phyloP scores from a whole-genome alignment of 2,329 filamentous ascomycete species.

The Sporothrix sp. region DNA sequence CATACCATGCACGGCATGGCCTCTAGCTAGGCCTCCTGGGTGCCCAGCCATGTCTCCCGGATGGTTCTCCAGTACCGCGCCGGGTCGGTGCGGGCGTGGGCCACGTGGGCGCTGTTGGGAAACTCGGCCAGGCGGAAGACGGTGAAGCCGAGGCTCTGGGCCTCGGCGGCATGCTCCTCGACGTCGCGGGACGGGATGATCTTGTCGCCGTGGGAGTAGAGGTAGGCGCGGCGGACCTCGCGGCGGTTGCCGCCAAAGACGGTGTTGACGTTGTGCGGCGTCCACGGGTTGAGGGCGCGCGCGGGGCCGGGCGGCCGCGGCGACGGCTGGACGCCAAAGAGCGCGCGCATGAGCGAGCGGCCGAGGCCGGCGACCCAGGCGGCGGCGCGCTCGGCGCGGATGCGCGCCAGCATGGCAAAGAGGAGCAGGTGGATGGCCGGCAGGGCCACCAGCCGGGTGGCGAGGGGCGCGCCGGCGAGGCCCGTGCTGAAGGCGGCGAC shows the following conservation, averaged over 20 bases:
- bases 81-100: slow-evolving; percentile 35
- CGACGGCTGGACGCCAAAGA: background rate
- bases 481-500: slow-evolving; percentile 5
- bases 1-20: no score
- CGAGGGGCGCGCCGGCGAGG: slow-evolving; percentile 3
- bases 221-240: slow-evolving; percentile 39
- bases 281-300: slow-evolving; percentile 16
- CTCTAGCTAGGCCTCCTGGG: no score
- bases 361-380: background rate
- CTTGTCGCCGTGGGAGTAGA: slow-evolving; percentile 40
- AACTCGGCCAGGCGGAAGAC: slow-evolving; percentile 37
- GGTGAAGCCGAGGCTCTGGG: slow-evolving; percentile 29
- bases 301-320: background rate
- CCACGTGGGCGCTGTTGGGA: slow-evolving; percentile 39
- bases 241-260: slow-evolving; percentile 24
- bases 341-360: background rate
- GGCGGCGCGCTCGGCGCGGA: slow-evolving; percentile 13
- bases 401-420: slow-evolving; percentile 24
- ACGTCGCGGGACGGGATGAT: slow-evolving; percentile 39
- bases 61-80: slow-evolving; percentile 43
- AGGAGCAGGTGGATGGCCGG: slow-evolving; percentile 21
- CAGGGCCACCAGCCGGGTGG: slow-evolving; percentile 22
- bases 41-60: slow-evolving; percentile 32
- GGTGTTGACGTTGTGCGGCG: slow-evolving; percentile 28
- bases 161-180: slow-evolving; percentile 37